These are phyloP conservation scores for Dactylonectria macrodidyma DNA, from an alignment of 2,329 filamentous ascomycete species.

Conservation along the genomic window DNA sequence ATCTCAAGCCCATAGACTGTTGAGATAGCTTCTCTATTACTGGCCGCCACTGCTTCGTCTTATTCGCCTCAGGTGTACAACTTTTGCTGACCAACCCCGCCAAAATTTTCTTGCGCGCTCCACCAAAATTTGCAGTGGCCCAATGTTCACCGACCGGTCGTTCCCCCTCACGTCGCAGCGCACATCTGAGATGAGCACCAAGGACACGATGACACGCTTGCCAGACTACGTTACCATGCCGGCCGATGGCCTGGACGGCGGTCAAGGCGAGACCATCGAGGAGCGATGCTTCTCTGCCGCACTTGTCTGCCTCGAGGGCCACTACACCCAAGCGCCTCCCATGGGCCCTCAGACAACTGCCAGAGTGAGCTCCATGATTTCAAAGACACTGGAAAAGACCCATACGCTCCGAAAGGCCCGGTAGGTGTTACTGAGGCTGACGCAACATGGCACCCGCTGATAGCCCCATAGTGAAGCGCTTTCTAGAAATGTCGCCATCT, in stretches of 20 bases:
- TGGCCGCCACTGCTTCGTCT: slow-evolving; percentile 13
- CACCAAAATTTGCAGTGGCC: slow-evolving; percentile 41
- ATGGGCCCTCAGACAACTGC: slow-evolving; percentile 71
- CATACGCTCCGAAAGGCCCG: slow-evolving; percentile 73
- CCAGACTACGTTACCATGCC: slow-evolving; percentile 43
- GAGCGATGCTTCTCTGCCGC: slow-evolving; percentile 74
- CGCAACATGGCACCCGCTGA: slow-evolving; percentile 28
- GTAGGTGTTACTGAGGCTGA: slow-evolving; percentile 53
- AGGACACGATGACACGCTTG: slow-evolving; percentile 46
- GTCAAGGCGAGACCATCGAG: slow-evolving; percentile 67
- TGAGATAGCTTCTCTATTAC: neutral
- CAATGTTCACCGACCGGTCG: slow-evolving; percentile 23
- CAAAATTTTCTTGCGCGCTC: slow-evolving; percentile 46
- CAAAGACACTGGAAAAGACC: slow-evolving; percentile 75
- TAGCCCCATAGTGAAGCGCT: slow-evolving; percentile 66
- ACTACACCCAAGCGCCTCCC: slow-evolving; percentile 70
- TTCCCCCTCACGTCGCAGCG: slow-evolving; percentile 26
- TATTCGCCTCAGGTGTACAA: slow-evolving; percentile 7
- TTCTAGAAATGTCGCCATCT: slow-evolving; percentile 75
- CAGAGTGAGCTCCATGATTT: slow-evolving; percentile 70
- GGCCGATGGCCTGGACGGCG: slow-evolving; percentile 37
- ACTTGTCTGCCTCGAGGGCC: slow-evolving; percentile 73
- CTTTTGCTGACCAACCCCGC: slow-evolving; percentile 47
- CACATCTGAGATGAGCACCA: slow-evolving; percentile 32
- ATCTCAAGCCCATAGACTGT: neutral